Conservation (phyloP, 805 yeast species). For the Lipomyces kockii region DNA sequence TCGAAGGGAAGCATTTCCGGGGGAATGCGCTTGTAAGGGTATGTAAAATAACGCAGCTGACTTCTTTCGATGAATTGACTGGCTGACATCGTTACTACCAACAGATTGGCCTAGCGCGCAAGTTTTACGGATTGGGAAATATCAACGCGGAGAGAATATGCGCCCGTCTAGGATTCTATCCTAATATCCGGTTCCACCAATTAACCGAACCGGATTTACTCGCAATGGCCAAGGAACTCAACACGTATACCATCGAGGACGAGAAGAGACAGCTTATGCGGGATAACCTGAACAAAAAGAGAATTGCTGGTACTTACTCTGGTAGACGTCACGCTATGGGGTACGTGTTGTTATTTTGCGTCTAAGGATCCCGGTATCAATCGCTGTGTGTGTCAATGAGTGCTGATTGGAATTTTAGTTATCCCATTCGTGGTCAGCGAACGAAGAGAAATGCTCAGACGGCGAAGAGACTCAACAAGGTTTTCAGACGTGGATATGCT, state of each 20-base stretch:
- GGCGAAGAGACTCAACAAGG: slow-evolving; percentile 80
- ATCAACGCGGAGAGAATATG: slow-evolving; percentile 74
- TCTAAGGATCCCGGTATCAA: background rate
- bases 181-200: slow-evolving; percentile 93
- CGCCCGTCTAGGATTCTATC: slow-evolving; percentile 88
- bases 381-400: slow-evolving; percentile 24
- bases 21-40: slow-evolving; percentile 38
- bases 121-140: slow-evolving; percentile 86
- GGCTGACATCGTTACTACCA: background rate
- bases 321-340: slow-evolving; percentile 91
- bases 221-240: slow-evolving; percentile 83
- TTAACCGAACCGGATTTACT: slow-evolving; percentile 84
- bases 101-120: slow-evolving; percentile 72
- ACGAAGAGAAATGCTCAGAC: slow-evolving; percentile 91
- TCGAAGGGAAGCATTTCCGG: slow-evolving; percentile 37
- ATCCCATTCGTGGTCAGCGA: slow-evolving; percentile 84
- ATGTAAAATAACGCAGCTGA: background rate
- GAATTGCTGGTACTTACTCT: slow-evolving; percentile 78
- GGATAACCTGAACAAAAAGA: slow-evolving; percentile 77
- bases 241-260: slow-evolving; percentile 82
- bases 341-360: slow-evolving; percentile 16
- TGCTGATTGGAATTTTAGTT: slow-evolving; percentile 11
- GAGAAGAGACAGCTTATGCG: slow-evolving; percentile 69
- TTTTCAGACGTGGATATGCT: slow-evolving; percentile 48
- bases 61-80: background rate